These are phyloP conservation scores for Saccharomycopsis vini DNA, from an alignment of 805 yeast genomes.

Conservation along the genomic window DNA sequence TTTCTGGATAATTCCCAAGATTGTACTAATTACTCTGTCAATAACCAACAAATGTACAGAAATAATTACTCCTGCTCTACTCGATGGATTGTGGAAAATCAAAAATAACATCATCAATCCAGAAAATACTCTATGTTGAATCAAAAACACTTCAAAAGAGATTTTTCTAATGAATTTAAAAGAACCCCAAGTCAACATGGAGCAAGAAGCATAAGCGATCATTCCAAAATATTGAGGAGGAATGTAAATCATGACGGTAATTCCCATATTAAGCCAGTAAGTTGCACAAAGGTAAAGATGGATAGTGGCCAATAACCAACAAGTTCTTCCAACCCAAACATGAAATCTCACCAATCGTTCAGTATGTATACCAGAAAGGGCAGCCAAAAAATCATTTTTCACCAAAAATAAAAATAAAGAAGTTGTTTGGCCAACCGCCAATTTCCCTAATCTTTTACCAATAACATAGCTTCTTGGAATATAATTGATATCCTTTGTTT, in stretches of 20 bases:
- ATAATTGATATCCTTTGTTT: conserved; percentile 33
- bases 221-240: conserved; percentile 46
- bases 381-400: conserved; percentile 33
- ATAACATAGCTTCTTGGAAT: conserved; percentile 32
- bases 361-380: conserved; percentile 34
- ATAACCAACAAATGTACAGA: conserved; percentile 36
- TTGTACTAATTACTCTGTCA: conserved; percentile 30
- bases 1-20: conserved; percentile 28
- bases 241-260: conserved; percentile 32
- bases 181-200: conserved; percentile 31
- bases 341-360: conserved; percentile 34
- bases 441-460: conserved; percentile 34
- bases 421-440: conserved; percentile 35
- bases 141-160: conserved; percentile 36
- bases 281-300: conserved; percentile 29
- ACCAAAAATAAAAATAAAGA: conserved; percentile 29
- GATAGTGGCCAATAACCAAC: conserved; percentile 29
- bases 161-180: conserved; percentile 29
- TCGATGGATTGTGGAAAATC: conserved; percentile 33
- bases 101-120: conserved; percentile 35
- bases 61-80: conserved; percentile 29
- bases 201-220: conserved; percentile 34
- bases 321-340: conserved; percentile 35
- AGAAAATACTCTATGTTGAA: conserved; percentile 34
- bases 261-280: conserved; percentile 35